Conservation (phyloP, 176 grass and related monocot genomes). For the Alopecurus myosuroides region DNA sequence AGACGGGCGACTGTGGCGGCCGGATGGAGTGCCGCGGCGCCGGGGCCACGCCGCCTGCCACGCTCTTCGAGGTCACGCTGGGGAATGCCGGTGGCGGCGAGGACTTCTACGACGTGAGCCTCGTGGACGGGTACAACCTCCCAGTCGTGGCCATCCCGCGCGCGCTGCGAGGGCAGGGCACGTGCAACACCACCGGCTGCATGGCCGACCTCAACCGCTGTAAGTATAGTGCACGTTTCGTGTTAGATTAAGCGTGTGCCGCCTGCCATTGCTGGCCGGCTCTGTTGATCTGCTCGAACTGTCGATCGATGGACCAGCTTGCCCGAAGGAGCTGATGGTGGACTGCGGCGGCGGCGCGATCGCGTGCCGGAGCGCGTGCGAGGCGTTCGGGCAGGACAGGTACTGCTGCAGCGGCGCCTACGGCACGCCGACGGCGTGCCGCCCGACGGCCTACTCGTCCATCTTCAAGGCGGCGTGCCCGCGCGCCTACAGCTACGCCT, state of each 20-base stretch:
- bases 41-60: conserved; percentile 64
- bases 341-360: conserved; percentile 55
- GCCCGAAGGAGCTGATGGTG: conserved; percentile 67
- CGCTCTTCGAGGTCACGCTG: conserved; percentile 86
- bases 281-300: background rate
- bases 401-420: conserved; percentile 90
- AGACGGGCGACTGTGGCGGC: conserved; percentile 85
- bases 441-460: conserved; percentile 59
- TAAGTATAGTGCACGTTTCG: conserved; percentile 2
- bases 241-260: too few species aligned
- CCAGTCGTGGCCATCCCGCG: conserved; percentile 58
- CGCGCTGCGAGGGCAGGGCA: conserved; percentile 25
- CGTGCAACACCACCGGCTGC: conserved; percentile 77
- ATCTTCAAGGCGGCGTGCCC: conserved; percentile 96
- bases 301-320: conserved; percentile 6
- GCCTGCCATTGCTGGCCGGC: background rate
- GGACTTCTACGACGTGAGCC: conserved; percentile 96
- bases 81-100: conserved; percentile 21
- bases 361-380: conserved; percentile 81
- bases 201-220: conserved; percentile 79
- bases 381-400: conserved; percentile 69
- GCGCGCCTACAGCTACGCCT: conserved; percentile 92
- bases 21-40: conserved; percentile 56
- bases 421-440: conserved; percentile 54
- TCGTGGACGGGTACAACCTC: conserved; percentile 73